Evolutionary conservation across 805 yeast genomes (phyloP), one percentile per base, ranked within the genome.

Genomic region (Tanozyma kutaoensis): DNA sequence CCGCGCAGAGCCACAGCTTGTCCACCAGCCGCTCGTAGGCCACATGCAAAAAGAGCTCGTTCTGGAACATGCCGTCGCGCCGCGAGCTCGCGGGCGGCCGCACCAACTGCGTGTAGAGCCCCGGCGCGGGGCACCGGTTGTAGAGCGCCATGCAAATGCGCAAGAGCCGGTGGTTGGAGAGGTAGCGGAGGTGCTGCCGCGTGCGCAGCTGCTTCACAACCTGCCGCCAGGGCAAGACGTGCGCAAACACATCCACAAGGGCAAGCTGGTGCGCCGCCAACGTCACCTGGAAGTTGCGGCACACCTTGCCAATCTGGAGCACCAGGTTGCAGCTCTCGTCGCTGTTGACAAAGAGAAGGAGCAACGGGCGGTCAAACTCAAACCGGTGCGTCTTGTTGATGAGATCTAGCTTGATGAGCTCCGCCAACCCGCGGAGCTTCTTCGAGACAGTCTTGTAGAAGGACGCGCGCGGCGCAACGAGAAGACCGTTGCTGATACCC

Each of bases 1-100:
- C 76, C 0, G 82, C 93, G 14, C 75, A 71, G 24, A 84, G 62
- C 95, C 95, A 88, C 29, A 70, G 72, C 33, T 72, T 73, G 46
- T 86, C 94, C 3, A 69, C 58, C 0, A 94, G 77, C 28, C 93
- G 50, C 17, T 84, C 82, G 41, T 86, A 88, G 1, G 94, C 84
- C 8, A 91, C 61, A 45, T 91, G 97, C 14, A 88, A 58, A 39
- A 72, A 80, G 1, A 80, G 60, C 40, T 85, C 95, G 33, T 77
- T 79, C n/a, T 63, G 42, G 23, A 32, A 32, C 12, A 35, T 34
- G 8, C 26, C 18, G 22, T 42, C 44, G 25, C 40, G 36, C 12
- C 43, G 45, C 21, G 47, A 45, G 2, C 50, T 33, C 2, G 62
- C 57, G n/a, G 62, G 51, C 17, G 52, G 62, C 25, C 46, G 46